Percentiles rank a stretch among this genome's conserved stretches.
Evolutionary conservation across 1,284 basidiomycete species (phyloP).

Genomic region (Amylostereum areolatum): DNA sequence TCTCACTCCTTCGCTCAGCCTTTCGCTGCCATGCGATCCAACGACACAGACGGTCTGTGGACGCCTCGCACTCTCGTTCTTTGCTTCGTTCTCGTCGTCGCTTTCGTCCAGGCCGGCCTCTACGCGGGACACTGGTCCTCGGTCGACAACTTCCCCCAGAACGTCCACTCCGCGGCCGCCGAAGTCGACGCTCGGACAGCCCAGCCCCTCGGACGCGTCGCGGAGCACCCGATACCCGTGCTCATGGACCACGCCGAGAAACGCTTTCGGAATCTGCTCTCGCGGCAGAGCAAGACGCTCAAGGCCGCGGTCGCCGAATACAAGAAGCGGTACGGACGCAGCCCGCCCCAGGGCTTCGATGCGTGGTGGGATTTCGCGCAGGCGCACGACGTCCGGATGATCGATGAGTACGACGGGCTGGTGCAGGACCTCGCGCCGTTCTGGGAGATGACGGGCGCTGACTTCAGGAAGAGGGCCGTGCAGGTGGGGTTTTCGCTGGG

Average conservation of each 20-base stretch:
- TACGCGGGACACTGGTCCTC: constrained; percentile 9
- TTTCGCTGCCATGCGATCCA: no score
- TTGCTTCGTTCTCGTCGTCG: constrained; percentile 8
- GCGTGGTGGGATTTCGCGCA: constrained; percentile 83
- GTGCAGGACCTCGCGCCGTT: constrained; percentile 77
- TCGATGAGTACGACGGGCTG: constrained; percentile 91
- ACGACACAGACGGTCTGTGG: no score
- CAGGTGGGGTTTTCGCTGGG: constrained; percentile 43
- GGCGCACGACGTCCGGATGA: constrained; percentile 68
- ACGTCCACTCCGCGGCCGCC: constrained; percentile 15
- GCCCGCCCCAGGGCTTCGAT: constrained; percentile 88
- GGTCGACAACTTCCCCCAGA: constrained; percentile 3
- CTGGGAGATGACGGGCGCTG: constrained; percentile 65
- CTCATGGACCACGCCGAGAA: constrained; percentile 78
- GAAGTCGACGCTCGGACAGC: constrained; percentile 16
- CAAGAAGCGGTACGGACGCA: constrained; percentile 63
- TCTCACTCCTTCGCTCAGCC: no score
- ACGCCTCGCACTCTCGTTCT: not conserved
- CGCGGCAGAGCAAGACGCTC: constrained; percentile 72
- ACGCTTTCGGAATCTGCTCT: constrained; percentile 60
- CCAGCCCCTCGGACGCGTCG: constrained; percentile 18
- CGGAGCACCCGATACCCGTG: constrained; percentile 71
- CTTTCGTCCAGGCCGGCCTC: constrained; percentile 14
- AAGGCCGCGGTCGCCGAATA: constrained; percentile 76
- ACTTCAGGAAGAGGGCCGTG: constrained; percentile 65